Conservation (phyloP, 805 yeast species). For the Wickerhamomyces bovis region DNA sequence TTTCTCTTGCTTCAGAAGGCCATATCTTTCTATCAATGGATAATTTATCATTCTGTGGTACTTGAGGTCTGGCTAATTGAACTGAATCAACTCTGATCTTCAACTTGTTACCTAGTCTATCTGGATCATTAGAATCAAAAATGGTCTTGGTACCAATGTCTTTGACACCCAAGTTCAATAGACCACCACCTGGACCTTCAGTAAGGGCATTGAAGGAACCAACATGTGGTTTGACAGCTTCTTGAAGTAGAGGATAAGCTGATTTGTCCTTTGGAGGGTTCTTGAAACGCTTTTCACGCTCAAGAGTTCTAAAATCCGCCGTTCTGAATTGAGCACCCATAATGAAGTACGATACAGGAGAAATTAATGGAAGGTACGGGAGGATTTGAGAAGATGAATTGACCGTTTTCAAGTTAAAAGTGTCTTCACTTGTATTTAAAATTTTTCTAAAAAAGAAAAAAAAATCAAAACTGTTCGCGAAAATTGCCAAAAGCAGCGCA, state of each 20-base stretch:
- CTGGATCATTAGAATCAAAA: constrained; percentile 70
- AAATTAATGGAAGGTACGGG: background rate
- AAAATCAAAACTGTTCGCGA: background rate
- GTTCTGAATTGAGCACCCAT: constrained; percentile 29
- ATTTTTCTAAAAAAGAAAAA: constrained; percentile 3
- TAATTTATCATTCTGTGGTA: constrained; percentile 62
- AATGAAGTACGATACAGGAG: background rate
- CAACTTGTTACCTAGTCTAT: constrained; percentile 78
- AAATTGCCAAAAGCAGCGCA: background rate
- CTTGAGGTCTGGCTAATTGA: constrained; percentile 79
- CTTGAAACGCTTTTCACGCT: constrained; percentile 77
- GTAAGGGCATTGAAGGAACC: constrained; percentile 95
- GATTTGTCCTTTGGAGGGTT: constrained; percentile 87
- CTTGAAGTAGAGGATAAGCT: constrained; percentile 74
- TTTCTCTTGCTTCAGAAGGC: constrained; percentile 88
- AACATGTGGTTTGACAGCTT: constrained; percentile 91
- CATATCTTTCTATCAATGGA: constrained; percentile 71
- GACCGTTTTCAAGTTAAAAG: background rate
- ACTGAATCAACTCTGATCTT: constrained; percentile 83
- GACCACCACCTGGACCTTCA: constrained; percentile 81
- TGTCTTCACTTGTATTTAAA: background rate
- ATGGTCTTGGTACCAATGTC: constrained; percentile 86
- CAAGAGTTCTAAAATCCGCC: constrained; percentile 60
- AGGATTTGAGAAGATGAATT: background rate
- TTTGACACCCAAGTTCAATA: constrained; percentile 75